Conservation (phyloP, 257 asterid species). For the Plantago major region DNA sequence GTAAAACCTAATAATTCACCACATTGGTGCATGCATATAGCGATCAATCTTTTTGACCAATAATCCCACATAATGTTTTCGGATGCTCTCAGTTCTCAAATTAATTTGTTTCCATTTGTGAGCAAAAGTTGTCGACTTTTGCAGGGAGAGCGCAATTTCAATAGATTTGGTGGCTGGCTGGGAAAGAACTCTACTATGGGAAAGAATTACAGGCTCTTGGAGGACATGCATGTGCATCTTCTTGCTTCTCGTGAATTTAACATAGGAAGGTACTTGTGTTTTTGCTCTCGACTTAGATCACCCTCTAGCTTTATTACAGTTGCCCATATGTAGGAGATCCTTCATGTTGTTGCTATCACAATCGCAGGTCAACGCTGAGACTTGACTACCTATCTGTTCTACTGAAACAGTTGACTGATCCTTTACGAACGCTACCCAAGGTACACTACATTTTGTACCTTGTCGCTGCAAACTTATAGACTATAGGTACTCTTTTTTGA, state of each 20-base stretch:
- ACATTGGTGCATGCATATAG: too few relatives aligned
- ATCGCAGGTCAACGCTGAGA: constrained; percentile 66
- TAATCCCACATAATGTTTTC: constrained; percentile 4
- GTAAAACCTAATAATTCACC: too few relatives aligned
- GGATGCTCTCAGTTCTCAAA: constrained; percentile 6
- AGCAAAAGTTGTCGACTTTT: constrained; percentile 16
- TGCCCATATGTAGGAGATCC: constrained; percentile 9
- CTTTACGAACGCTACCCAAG: constrained; percentile 64
- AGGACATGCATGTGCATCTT: constrained; percentile 88
- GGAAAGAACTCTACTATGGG: constrained; percentile 94
- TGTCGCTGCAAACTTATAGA: neutral
- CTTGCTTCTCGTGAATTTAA: constrained; percentile 84
- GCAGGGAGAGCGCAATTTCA: constrained; percentile 94
- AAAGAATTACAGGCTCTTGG: constrained; percentile 80
- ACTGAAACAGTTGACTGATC: constrained; percentile 69
- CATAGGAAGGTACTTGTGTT: constrained; percentile 60
- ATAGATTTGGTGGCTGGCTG: constrained; percentile 98
- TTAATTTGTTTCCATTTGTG: neutral
- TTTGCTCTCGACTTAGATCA: neutral
- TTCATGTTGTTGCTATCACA: constrained; percentile 10
- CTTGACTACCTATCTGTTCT: constrained; percentile 74
- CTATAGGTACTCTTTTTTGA: neutral
- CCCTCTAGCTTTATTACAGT: neutral
- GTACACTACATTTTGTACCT: constrained; percentile 30
- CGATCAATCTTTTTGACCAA: neutral